phyloP scores from a whole-genome alignment of 257 asterid species.

The Osmanthus fragrans region DNA sequence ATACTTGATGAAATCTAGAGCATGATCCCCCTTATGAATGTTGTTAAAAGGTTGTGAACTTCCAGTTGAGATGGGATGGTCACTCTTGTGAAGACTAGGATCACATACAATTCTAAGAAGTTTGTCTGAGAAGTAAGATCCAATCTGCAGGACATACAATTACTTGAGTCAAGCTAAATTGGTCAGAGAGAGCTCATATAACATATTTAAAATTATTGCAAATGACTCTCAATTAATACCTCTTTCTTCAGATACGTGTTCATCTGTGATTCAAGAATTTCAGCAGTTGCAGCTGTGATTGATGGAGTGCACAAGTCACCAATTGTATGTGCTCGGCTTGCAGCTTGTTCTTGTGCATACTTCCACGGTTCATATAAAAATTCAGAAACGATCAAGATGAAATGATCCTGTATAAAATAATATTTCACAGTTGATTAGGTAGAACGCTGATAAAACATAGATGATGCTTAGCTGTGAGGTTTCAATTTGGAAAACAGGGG shows the following conservation, averaged over 20 bases:
- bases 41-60: conserved; percentile 41
- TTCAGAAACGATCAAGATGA: conserved; percentile 81
- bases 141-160: conserved; percentile 55
- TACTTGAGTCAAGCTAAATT: conserved; percentile 10
- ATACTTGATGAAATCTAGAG: conserved; percentile 88
- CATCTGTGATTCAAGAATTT: conserved; percentile 73
- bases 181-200: background rate
- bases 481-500: background rate
- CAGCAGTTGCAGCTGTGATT: conserved; percentile 83
- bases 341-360: conserved; percentile 82
- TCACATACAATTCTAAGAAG: conserved; percentile 80
- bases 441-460: conserved; percentile 19
- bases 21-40: conserved; percentile 64
- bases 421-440: conserved; percentile 18
- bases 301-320: conserved; percentile 89
- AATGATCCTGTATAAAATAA: conserved; percentile 66
- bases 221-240: conserved; percentile 37
- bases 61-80: conserved; percentile 35
- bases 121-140: conserved; percentile 77
- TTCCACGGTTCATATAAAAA: conserved; percentile 91
- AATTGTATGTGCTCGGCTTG: conserved; percentile 48
- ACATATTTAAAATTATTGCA: conserved; percentile 4
- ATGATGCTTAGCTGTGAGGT: conserved; percentile 17
- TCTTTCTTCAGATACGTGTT: conserved; percentile 72
- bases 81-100: conserved; percentile 62